Conservation (phyloP, 495 filamentous ascomycete genomes). For the Lophium mytilinum region DNA sequence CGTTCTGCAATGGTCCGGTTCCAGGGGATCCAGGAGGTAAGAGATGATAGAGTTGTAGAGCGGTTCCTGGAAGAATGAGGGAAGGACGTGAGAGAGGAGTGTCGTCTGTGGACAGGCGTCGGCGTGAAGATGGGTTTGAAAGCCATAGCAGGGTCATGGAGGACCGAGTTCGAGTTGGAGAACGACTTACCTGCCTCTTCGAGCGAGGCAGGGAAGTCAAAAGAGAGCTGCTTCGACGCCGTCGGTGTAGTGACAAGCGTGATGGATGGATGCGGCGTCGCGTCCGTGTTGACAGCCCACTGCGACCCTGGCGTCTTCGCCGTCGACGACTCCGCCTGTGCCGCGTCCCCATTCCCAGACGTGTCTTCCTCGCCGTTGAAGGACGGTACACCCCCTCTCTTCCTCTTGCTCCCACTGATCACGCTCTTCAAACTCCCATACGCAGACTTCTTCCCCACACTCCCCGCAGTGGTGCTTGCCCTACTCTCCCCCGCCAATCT, state of each 20-base stretch:
- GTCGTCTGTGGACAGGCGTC: conserved; percentile 3
- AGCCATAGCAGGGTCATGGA: not conserved
- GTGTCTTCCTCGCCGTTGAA: not conserved
- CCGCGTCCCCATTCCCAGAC: not conserved
- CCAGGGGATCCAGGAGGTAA: conserved; percentile 24
- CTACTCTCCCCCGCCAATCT: conserved; percentile 20
- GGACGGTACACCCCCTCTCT: not conserved
- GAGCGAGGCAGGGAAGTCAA: conserved; percentile 18
- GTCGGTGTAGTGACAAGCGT: conserved; percentile 16
- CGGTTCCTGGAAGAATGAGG: not conserved
- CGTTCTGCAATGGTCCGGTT: conserved; percentile 1
- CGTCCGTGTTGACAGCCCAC: conserved; percentile 11
- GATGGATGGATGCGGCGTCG: conserved; percentile 16
- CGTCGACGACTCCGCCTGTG: not conserved
- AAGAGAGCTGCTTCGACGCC: conserved; percentile 21
- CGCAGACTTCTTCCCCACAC: conserved; percentile 10
- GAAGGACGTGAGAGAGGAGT: conserved; percentile 1
- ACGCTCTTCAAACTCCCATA: conserved; percentile 27
- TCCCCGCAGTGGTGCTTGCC: not conserved
- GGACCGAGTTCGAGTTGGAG: not conserved
- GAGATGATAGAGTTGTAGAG: conserved; percentile 15
- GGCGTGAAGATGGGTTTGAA: not conserved
- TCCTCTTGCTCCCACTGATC: conserved; percentile 20
- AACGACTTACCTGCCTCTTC: conserved; percentile 1
- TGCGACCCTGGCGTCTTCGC: not conserved